These are phyloP conservation scores for Asterella californica DNA, from an alignment of 225 moss, liverwort and hornwort genomes.

Conservation along the genomic window DNA sequence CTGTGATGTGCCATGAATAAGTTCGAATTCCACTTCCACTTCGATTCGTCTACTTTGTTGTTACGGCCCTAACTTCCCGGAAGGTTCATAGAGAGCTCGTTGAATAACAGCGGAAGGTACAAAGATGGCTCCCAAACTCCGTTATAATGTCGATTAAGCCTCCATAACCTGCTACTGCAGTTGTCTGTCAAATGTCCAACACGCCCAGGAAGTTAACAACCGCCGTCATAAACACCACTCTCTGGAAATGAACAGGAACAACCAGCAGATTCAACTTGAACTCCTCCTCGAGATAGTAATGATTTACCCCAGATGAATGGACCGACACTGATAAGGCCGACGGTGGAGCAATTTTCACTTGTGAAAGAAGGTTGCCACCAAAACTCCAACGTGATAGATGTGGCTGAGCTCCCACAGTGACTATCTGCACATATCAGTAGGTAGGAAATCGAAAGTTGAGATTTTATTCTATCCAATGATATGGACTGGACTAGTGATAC, in stretches of 20 bases:
- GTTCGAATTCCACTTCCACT: neutral
- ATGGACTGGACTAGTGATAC: neutral
- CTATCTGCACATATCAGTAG: slow-evolving; percentile 29
- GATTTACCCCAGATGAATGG: slow-evolving; percentile 45
- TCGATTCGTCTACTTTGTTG: neutral
- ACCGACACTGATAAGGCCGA: slow-evolving; percentile 50
- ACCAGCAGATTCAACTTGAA: too few species aligned
- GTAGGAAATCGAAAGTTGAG: neutral
- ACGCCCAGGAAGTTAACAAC: neutral
- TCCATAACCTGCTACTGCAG: slow-evolving; percentile 49
- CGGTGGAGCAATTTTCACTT: slow-evolving; percentile 44
- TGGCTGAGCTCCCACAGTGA: slow-evolving; percentile 48
- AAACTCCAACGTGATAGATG: slow-evolving; percentile 53
- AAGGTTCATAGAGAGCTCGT: neutral
- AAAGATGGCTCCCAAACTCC: slow-evolving; percentile 49
- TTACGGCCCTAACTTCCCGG: neutral
- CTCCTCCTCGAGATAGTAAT: neutral
- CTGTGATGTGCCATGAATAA: neutral
- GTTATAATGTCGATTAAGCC: slow-evolving; percentile 48
- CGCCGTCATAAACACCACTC: neutral
- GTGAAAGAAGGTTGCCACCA: slow-evolving; percentile 49
- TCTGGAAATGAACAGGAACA: neutral
- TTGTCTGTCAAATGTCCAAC: slow-evolving; percentile 27
- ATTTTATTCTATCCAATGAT: neutral
- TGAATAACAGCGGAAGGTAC: slow-evolving; percentile 39